Base-by-base conservation (phyloP, 2,329 filamentous ascomycete genomes). In the Aspergillus sp. region DNA sequence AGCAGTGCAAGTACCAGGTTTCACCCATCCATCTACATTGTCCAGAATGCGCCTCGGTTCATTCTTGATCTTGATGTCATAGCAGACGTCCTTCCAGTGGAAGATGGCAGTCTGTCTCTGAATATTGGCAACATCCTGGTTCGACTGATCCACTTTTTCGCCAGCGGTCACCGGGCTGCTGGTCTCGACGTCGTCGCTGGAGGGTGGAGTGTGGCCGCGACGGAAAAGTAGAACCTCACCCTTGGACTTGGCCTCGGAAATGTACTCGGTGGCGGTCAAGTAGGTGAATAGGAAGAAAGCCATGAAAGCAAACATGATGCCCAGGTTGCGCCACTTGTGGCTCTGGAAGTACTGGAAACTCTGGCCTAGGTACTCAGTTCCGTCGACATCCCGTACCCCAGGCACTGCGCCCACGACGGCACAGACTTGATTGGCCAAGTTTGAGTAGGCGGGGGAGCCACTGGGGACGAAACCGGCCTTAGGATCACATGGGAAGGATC, bases 11-110 rank as follows among this genome's bases (percentile, higher is more conserved):
- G 91, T 96, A 59, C 93, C 93, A 3, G 93, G 93, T 75, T 96
- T 95, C 59, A 97, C 91, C 90, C 91, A 97, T 37, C 93, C 93
- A 69, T 96, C 90, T 12, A 96, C 90, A 61, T 95, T 81, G 66
- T 96, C 88, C 58, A 97, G 79, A 67, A 97, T 90, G 44, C 88
- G 86, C 15, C 91, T 84, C 1, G 82, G 77, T 66, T 93, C 86
- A 14, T 81, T 81, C 79, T 96, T 96, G 76, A 96, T 92, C 67
- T 86, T 85, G 71, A 91, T 89, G 59, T 91, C 87, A 66, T 90
- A 96, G 76, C 88, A 92, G 2, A 96, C 88, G 65, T 93, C 82
- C 63, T 87, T 84, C 92, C 91, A 96, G 69, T 91, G 89, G 80
- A 96, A 96, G 60, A 93, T 85, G 21, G 90, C 89, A 4, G 85